Percentiles rank a stretch among this genome's conserved stretches.
phyloP scores from a whole-genome alignment of 345 rosid species.

The Trapa incisa region DNA sequence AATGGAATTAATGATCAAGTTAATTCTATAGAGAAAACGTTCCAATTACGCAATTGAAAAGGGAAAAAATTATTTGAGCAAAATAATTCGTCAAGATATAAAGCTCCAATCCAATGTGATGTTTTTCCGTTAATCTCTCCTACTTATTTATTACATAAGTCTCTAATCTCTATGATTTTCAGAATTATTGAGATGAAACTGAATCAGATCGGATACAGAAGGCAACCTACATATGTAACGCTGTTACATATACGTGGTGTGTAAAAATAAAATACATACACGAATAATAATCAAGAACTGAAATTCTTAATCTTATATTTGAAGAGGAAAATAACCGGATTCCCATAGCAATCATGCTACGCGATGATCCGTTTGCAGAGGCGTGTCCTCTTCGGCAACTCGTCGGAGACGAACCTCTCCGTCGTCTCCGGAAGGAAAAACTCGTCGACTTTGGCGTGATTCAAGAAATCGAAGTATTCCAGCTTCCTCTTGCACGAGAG shows the following conservation, averaged over 20 bases:
- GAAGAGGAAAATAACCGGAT: neutral
- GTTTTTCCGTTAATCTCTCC: no score
- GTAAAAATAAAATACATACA: neutral
- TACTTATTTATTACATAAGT: no score
- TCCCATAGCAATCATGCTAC: neutral
- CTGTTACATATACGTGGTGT: no score
- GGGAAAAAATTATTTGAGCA: neutral
- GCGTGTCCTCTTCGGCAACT: conserved; percentile 6
- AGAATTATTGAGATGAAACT: no score
- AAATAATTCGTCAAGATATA: no score
- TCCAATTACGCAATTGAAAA: neutral
- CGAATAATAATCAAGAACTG: neutral
- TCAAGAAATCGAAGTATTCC: conserved; percentile 25
- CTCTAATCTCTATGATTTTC: no score
- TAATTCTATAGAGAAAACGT: no score
- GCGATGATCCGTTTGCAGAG: neutral
- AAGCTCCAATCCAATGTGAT: no score
- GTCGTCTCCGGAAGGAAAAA: conserved; percentile 12
- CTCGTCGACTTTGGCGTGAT: conserved; percentile 19
- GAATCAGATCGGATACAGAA: no score
- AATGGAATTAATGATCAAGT: no score
- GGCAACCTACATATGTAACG: no score
- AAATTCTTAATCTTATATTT: neutral
- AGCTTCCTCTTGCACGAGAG: conserved; percentile 25
- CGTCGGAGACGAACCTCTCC: neutral